phyloP scores from a whole-genome alignment of 2,329 filamentous ascomycete genomes.

The Kalmusia sp. region DNA sequence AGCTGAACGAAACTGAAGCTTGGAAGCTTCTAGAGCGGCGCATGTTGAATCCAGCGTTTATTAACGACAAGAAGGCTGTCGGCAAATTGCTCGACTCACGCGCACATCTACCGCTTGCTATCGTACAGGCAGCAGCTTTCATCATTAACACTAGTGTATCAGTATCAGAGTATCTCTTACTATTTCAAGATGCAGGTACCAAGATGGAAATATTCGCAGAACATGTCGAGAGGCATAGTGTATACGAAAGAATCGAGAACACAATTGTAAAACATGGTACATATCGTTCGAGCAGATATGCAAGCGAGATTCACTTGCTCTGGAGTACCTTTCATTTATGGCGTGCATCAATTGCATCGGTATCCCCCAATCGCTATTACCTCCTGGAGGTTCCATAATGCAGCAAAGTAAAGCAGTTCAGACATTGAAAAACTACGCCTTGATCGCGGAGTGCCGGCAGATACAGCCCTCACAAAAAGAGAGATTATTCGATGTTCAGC shows the following conservation, averaged over 20 bases:
- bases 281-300: constrained; percentile 17
- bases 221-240: constrained; percentile 42
- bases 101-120: constrained; percentile 15
- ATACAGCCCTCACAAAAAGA: not conserved
- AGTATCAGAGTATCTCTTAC: constrained; percentile 11
- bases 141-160: constrained; percentile 35
- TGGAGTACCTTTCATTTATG: not conserved
- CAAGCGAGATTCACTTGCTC: not conserved
- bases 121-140: constrained; percentile 24
- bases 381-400: not conserved
- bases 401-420: not conserved
- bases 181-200: constrained; percentile 29
- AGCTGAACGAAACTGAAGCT: not conserved
- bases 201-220: constrained; percentile 14
- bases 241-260: constrained; percentile 38
- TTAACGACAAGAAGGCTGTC: constrained; percentile 11
- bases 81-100: constrained; percentile 36
- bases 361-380: not conserved
- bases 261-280: constrained; percentile 45
- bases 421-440: not conserved
- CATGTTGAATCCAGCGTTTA: constrained; percentile 11
- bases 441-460: not conserved
- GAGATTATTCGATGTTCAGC: not conserved
- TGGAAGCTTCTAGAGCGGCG: not conserved
- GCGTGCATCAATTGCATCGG: not conserved